phyloP scores from a whole-genome alignment of 805 yeast genomes.

The Hanseniaspora taiwanica region DNA sequence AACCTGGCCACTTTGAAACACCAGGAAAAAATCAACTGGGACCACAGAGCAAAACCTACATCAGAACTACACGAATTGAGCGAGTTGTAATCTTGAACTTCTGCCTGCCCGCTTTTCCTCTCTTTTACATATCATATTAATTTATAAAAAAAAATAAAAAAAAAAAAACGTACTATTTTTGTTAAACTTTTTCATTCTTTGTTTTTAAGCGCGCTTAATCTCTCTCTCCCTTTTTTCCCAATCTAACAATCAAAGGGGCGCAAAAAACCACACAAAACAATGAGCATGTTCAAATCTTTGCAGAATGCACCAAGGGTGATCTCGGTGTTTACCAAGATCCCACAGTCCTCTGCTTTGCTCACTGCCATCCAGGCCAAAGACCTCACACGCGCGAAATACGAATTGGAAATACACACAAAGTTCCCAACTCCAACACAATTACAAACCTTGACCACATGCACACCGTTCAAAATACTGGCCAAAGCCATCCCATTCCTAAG shows the following conservation, averaged over 20 bases:
- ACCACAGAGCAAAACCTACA: not conserved
- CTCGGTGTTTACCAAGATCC: constrained; percentile 27
- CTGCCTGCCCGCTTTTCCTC: too few relatives aligned
- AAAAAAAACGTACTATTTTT: too few relatives aligned
- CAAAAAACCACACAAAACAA: constrained; percentile 7
- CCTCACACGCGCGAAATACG: constrained; percentile 9
- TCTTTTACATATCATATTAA: too few relatives aligned
- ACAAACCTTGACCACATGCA: constrained; percentile 14
- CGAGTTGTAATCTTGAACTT: too few relatives aligned
- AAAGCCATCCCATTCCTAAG: constrained; percentile 12
- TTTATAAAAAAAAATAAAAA: too few relatives aligned
- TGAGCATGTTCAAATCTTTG: constrained; percentile 37
- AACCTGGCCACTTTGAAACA: too few relatives aligned
- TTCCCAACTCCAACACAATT: constrained; percentile 22
- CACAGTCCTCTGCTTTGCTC: constrained; percentile 8
- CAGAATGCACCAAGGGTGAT: constrained; percentile 34
- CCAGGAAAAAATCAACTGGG: not conserved
- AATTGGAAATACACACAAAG: constrained; percentile 13
- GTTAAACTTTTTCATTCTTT: too few relatives aligned
- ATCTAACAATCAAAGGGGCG: too few relatives aligned
- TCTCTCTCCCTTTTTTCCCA: too few relatives aligned
- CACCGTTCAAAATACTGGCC: constrained; percentile 6
- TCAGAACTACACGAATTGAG: not conserved
- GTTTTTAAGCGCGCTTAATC: too few relatives aligned
- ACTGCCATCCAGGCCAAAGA: constrained; percentile 12